Conservation (phyloP, 495 filamentous ascomycete species). For the Sphaerosporella brunnea region DNA sequence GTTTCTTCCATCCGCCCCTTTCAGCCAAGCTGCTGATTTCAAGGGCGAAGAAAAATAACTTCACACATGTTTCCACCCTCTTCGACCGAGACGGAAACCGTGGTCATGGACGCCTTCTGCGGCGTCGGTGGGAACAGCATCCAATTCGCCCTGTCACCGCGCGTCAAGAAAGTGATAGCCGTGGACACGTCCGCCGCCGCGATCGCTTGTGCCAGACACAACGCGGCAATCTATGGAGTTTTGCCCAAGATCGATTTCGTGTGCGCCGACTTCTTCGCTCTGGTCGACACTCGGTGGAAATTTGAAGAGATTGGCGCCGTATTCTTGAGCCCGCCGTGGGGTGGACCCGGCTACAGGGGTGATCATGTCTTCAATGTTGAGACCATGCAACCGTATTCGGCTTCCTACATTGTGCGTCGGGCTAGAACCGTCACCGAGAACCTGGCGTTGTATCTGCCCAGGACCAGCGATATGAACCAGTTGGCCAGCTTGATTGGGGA, state of each 20-base stretch:
- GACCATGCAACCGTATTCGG: constrained; percentile 71
- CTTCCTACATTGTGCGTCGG: constrained; percentile 9
- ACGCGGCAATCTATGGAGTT: constrained; percentile 77
- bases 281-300: constrained; percentile 18
- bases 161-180: constrained; percentile 66
- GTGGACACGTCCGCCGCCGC: constrained; percentile 66
- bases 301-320: constrained; percentile 37
- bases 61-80: constrained; percentile 40
- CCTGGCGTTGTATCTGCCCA: constrained; percentile 65
- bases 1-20: constrained; percentile 6
- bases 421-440: constrained; percentile 31
- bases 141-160: constrained; percentile 60
- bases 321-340: constrained; percentile 92
- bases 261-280: constrained; percentile 61
- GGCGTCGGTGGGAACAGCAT: constrained; percentile 93
- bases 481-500: constrained; percentile 38
- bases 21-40: not conserved
- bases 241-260: constrained; percentile 63
- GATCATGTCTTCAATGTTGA: constrained; percentile 68
- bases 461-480: constrained; percentile 73
- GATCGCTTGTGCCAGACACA: constrained; percentile 77
- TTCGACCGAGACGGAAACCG: constrained; percentile 28
- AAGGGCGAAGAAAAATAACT: constrained; percentile 50
- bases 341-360: constrained; percentile 63
- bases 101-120: constrained; percentile 71